Base-by-base conservation (phyloP, 352 stramenopile species). In the Aphanomyces invadans region DNA sequence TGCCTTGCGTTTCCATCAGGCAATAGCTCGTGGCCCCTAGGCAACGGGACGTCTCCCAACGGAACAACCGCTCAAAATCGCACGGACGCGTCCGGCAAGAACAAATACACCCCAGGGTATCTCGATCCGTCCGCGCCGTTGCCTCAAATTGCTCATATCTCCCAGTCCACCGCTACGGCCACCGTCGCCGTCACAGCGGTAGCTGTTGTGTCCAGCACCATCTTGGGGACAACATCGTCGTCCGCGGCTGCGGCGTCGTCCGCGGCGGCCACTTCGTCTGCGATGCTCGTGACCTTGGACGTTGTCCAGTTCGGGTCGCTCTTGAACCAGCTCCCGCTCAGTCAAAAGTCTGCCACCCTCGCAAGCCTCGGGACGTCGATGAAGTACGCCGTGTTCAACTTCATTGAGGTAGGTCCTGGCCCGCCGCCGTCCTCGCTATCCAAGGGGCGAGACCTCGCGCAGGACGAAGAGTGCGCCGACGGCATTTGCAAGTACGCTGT, bases 401-500 rank as follows among this genome's bases (percentile, higher is more conserved):
- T 42, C 15, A 15, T 42, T 15, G 36, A 42, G 15, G 36, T 42
- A 15, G 36, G 36, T 15, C 36, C 36, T 15, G 36, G 36, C 7
- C 36, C 36, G 7, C 36, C 36, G 7, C 36, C 36, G 15, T 42
- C 36, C 36, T 42, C 36, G 36, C 15, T 57, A 12, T 57, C 25
- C 17, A 62, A 44, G 26, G 39, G 2, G 3, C 51, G 51, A 17
- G 2, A 17, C 25, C 53, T 62, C 31, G 21, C 53, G 2, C 11
- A 45, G 3, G 55, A 31, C 33, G 19, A 39, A 38, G 12, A 26
- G 52, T 17, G 10, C 1, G 25, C 23, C 39, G 76, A 88, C 62
- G 84, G 84, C 5, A 90, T 93, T 78, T 83, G 89, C 64, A 77
- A 80, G 28, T 94, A 94, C 70, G 81, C 85, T 26, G 63, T 70